phyloP scores from a whole-genome alignment of 2,329 filamentous ascomycete genomes.

The Septoria petroselini region DNA sequence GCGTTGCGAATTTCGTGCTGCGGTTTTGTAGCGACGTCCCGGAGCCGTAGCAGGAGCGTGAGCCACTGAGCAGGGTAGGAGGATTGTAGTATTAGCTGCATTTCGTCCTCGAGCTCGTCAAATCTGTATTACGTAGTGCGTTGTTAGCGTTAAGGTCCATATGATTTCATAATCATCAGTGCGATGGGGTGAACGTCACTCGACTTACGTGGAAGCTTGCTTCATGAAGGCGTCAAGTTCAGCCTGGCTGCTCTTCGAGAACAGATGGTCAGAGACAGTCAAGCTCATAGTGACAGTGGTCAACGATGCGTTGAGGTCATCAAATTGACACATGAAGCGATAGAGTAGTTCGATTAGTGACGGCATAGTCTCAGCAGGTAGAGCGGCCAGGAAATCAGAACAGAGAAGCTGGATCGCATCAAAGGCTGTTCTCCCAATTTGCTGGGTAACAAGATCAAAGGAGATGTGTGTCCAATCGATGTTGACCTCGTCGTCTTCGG shows the following conservation, averaged over 20 bases:
- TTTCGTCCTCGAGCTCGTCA: constrained; percentile 27
- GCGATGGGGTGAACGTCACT: too few relatives aligned
- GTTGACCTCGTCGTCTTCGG: constrained; percentile 19
- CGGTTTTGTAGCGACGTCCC: constrained; percentile 67
- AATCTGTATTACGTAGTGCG: neutral
- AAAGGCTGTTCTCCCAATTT: constrained; percentile 81
- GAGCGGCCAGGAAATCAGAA: constrained; percentile 81
- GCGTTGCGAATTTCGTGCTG: constrained; percentile 76
- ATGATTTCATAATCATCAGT: too few relatives aligned
- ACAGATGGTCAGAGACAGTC: constrained; percentile 86
- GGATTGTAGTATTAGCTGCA: constrained; percentile 14
- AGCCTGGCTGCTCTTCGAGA: constrained; percentile 46
- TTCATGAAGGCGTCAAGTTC: constrained; percentile 34
- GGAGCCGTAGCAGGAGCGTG: constrained; percentile 67
- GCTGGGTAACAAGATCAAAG: constrained; percentile 57
- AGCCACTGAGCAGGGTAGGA: constrained; percentile 67
- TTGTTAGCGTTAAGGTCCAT: too few relatives aligned
- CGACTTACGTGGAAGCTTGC: constrained; percentile 16
- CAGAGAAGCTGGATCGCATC: constrained; percentile 87
- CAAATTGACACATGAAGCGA: constrained; percentile 81
- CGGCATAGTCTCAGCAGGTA: constrained; percentile 68
- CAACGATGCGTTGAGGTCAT: constrained; percentile 91
- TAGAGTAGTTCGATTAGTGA: constrained; percentile 82
- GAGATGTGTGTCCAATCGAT: constrained; percentile 34
- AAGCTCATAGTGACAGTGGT: constrained; percentile 97